Base-by-base conservation (phyloP, 2,329 filamentous ascomycete genomes). In the Pseudopyrenochaeta lycopersici region DNA sequence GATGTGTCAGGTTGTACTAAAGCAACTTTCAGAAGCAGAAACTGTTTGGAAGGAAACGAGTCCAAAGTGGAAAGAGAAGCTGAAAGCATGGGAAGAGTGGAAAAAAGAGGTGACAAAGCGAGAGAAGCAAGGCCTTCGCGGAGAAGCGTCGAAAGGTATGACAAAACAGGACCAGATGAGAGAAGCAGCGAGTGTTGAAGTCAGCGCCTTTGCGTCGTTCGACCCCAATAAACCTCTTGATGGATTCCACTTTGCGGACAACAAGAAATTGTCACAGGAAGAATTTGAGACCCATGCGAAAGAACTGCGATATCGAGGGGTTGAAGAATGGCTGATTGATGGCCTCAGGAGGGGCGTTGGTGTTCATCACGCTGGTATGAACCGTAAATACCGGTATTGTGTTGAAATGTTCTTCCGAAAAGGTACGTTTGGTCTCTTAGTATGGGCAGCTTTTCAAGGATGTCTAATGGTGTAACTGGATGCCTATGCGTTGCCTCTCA, bases 361-460 rank as follows among this genome's bases (percentile, higher is more conserved):
- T 29, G 85, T 93, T 6, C 90, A 94, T 75, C 91, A 94, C 67
- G 84, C 90, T 15, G 90, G 90, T 75, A 86, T 93, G 87, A 93
- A 92, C 68, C 82, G 89, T 43, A 85, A 85, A 57, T 93, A 93
- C 68, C 85, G 90, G 32, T 89, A 92, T 70, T 80, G 78, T 17
- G 88, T 91, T 1, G 90, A 92, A 67, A 89, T 90, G 54, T 76
- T 92, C 7, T 92, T 92, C 76, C 84, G 90, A 7, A 88, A 85
- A 69, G 88, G 23, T 27, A 27, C 23, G 23, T n/a, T n/a, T n/a
- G n/a, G n/a, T n/a, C n/a, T n/a, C n/a, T n/a, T 27, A 27, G 23
- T 27, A 27, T 89, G n/a, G n/a, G n/a, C n/a, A n/a, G 1, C 92
- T 84, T 66, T 73, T 93, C 32, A 82, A 84, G 7, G 86, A 89